Evolutionary conservation across 139 green algal genomes (phyloP).

Genomic region (Tetradesmus obliquus): DNA sequence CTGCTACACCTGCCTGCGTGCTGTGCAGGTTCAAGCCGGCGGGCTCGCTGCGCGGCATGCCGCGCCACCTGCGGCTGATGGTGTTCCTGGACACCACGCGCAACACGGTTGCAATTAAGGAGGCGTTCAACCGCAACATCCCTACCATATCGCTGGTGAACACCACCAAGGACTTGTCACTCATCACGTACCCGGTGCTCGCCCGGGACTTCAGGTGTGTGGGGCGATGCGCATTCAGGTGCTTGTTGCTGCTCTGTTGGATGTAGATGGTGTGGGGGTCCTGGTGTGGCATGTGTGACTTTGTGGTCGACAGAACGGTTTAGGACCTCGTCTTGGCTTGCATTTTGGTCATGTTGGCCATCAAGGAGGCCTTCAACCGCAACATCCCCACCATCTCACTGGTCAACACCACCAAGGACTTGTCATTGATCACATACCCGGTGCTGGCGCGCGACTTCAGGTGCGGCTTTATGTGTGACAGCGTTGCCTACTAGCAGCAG

Average conservation of each 20-base stretch:
- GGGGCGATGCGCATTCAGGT: too few relatives aligned
- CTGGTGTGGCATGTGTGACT: too few relatives aligned
- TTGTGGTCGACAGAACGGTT: too few relatives aligned
- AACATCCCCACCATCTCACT: slow-evolving; percentile 57
- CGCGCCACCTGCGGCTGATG: slow-evolving; percentile 49
- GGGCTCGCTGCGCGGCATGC: not conserved
- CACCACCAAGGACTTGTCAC: slow-evolving; percentile 29
- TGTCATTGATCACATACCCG: slow-evolving; percentile 58
- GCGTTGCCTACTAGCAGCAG: too few relatives aligned
- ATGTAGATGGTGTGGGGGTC: too few relatives aligned
- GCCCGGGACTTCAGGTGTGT: slow-evolving; percentile 35
- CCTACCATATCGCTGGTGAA: slow-evolving; percentile 58
- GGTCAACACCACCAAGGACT: slow-evolving; percentile 49
- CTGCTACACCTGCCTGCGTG: not conserved
- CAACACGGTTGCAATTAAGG: slow-evolving; percentile 49
- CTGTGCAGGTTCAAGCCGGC: slow-evolving; percentile 16
- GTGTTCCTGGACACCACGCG: slow-evolving; percentile 57
- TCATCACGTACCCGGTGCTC: slow-evolving; percentile 62
- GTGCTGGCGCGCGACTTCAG: not conserved
- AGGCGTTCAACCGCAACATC: slow-evolving; percentile 52
- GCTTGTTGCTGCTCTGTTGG: too few relatives aligned
- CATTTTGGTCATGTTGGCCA: slow-evolving; percentile 5
- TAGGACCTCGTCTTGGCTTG: too few relatives aligned
- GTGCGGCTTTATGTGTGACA: not conserved
- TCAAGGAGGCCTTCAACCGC: slow-evolving; percentile 53